A percentile compares a stretch with the other conserved stretches of the same genome.
Conservation (phyloP, 495 filamentous ascomycete species). For the Cercophora scortea region DNA sequence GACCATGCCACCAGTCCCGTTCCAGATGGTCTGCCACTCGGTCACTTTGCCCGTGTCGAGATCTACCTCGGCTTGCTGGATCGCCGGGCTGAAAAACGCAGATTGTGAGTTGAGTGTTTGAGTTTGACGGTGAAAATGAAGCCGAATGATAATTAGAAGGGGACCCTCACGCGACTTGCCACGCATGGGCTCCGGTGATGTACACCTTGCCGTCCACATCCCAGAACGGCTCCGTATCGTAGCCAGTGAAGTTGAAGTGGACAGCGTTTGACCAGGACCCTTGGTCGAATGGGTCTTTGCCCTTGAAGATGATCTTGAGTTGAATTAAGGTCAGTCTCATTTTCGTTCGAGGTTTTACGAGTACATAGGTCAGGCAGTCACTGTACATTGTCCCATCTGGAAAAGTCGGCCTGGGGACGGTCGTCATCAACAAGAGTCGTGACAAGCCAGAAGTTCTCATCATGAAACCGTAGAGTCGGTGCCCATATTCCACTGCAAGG, state of each 20-base stretch:
- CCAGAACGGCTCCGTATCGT: conserved; percentile 41
- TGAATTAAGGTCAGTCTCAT: not conserved
- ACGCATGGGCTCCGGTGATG: conserved; percentile 35
- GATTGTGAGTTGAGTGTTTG: not conserved
- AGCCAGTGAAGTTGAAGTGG: conserved; percentile 35
- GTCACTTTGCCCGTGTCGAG: conserved; percentile 29
- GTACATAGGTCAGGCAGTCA: not conserved
- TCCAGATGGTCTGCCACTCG: conserved; percentile 34
- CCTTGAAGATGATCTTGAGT: conserved; percentile 31
- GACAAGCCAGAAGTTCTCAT: conserved; percentile 32
- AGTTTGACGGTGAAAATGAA: not conserved
- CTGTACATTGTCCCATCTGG: conserved; percentile 34
- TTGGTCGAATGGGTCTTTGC: conserved; percentile 24
- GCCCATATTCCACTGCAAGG: conserved; percentile 31
- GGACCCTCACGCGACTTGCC: conserved; percentile 28
- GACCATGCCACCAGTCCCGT: conserved; percentile 33
- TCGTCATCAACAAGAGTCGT: conserved; percentile 38
- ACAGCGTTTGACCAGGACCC: conserved; percentile 29
- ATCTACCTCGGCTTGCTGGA: conserved; percentile 29
- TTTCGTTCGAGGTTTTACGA: not conserved
- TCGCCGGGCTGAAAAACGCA: conserved; percentile 19
- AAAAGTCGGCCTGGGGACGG: conserved; percentile 19
- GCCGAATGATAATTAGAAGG: not conserved
- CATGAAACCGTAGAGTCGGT: conserved; percentile 29
- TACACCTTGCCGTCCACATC: conserved; percentile 43